phyloP scores from a whole-genome alignment of 75 land plant genomes.

The Chamaecyparis obtusa region DNA sequence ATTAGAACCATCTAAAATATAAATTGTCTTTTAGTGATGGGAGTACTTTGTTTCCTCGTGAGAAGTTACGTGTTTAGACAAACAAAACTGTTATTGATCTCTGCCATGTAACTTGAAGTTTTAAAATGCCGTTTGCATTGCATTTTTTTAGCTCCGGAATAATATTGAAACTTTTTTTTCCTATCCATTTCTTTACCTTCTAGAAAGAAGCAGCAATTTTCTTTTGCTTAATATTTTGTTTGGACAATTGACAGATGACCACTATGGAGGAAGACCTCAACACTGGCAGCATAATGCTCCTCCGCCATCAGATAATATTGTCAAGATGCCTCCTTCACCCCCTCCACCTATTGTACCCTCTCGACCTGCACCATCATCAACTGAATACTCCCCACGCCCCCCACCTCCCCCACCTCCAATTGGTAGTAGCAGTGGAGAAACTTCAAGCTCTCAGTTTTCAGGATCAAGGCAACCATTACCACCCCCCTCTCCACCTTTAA shows the following conservation, averaged over 20 bases:
- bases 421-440: slow-evolving; percentile 14
- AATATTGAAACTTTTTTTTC: neutral
- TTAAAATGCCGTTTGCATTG: neutral
- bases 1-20: neutral
- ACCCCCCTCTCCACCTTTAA: slow-evolving; percentile 24
- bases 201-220: neutral
- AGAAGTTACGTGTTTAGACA: too few relatives aligned
- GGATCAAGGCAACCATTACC: slow-evolving; percentile 19
- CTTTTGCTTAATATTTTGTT: neutral
- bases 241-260: slow-evolving; percentile 18
- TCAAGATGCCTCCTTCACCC: slow-evolving; percentile 18
- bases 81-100: neutral
- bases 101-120: neutral
- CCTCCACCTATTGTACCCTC: slow-evolving; percentile 7
- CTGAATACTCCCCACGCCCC: neutral
- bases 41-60: neutral
- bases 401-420: slow-evolving; percentile 45
- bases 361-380: slow-evolving; percentile 15
- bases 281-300: slow-evolving; percentile 29
- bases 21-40: neutral
- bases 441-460: slow-evolving; percentile 21
- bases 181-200: neutral
- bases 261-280: slow-evolving; percentile 23
- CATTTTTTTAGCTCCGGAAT: neutral
- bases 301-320: slow-evolving; percentile 15